Conservation (phyloP, 2,329 filamentous ascomycete genomes). For the Parastagonospora avenae region DNA sequence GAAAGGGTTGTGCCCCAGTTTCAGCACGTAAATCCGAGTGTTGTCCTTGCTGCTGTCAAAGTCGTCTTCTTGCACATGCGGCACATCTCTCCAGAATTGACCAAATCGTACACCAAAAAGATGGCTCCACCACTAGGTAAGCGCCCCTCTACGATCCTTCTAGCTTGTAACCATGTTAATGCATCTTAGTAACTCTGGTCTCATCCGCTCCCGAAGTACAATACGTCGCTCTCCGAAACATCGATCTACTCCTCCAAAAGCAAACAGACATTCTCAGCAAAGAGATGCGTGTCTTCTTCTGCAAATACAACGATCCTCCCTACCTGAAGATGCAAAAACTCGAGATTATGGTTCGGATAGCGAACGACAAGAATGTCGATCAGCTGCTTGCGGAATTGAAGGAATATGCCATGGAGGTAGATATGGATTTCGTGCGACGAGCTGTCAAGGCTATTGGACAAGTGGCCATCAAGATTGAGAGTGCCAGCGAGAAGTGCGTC, state of each 20-base stretch:
- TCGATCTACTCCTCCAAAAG: conserved; percentile 92
- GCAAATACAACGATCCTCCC: conserved; percentile 98
- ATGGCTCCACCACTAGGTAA: conserved; percentile 94
- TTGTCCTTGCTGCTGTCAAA: conserved; percentile 96
- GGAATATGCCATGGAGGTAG: conserved; percentile 96
- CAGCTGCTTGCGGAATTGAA: conserved; percentile 93
- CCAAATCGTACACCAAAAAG: conserved; percentile 90
- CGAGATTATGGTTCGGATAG: conserved; percentile 99
- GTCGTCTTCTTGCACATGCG: conserved; percentile 97
- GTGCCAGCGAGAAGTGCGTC: conserved; percentile 92
- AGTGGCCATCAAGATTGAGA: conserved; percentile 97
- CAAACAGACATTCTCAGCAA: conserved; percentile 97
- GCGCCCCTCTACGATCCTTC: conserved; percentile 24
- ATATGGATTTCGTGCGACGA: conserved; percentile 97
- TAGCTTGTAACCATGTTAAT: conserved; percentile 24
- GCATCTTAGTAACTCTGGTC: conserved; percentile 80
- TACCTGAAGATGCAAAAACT: conserved; percentile 98
- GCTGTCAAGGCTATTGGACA: conserved; percentile 97
- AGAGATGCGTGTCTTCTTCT: conserved; percentile 97
- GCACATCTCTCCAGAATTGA: conserved; percentile 75
- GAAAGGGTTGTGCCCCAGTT: conserved; percentile 96
- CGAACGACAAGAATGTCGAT: conserved; percentile 95
- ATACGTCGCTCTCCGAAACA: conserved; percentile 95
- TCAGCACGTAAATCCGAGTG: conserved; percentile 96
- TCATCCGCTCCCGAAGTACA: conserved; percentile 96